Evolutionary conservation across 495 filamentous ascomycete species (phyloP), one percentile per base, ranked within the genome.

Genomic region (Parmelia sp.): DNA sequence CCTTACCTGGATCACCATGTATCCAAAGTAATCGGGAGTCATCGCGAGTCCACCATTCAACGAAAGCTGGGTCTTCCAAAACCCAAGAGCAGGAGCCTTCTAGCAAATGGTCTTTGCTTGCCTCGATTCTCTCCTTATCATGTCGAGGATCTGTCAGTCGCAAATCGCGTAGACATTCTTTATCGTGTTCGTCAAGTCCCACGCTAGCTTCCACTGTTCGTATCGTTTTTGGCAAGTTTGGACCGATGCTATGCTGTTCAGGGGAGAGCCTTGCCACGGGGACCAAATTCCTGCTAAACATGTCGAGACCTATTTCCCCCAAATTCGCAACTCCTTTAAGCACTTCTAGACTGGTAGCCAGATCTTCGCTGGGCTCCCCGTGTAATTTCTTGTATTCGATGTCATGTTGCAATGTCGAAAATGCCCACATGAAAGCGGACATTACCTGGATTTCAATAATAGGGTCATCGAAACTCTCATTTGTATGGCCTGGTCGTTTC

Each of bases 21-120:
- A 83, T 75, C 79, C 77, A 81, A 55, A 82, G 74, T n/a, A 79
- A 66, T 19, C 66, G 68, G 37, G 49, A 68, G 15, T 75, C 51
- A 9, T 61, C 15, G 33, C 70, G 58, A 58, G 73, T 49, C 23
- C 51, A 67, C 75, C 74, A 80, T 67, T 65, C 35, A 45, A 66
- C 42, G 64, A 80, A 81, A 23, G 69, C 69, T 1, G 58, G 12
- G 57, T 80, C 65, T 3, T 74, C 64, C 14, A 82, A 70, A 47
- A 82, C 69, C 80, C 77, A 83, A 55, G 40, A 23, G 61, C 75
- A 80, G 14, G 71, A 74, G 51, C 78, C 78, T 39, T 68, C 47
- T 1, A 82, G 64, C 1, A 83, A 65, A 14, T 69, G 70, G 47
- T 74, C 79, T 61, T 81, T 81, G 29, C 58, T 72, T n/a, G 69